These are phyloP conservation scores for Cystobasidium ongulense DNA, from an alignment of 768 basidiomycete species.

Conservation along the genomic window DNA sequence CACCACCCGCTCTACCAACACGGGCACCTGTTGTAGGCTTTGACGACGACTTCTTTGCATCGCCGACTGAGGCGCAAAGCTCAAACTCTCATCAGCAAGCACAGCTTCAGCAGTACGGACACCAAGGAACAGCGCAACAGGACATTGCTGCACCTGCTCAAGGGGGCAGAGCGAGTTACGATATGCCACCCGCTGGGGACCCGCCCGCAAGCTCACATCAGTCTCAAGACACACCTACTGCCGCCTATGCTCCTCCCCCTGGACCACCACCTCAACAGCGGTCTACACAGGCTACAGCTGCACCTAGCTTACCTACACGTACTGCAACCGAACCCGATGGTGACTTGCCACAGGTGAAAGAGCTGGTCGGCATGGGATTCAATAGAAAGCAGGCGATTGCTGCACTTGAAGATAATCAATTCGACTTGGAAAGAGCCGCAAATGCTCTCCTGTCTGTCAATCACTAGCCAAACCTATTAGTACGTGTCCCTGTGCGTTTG, in stretches of 20 bases:
- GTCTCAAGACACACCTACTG: background rate
- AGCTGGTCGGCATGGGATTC: conserved; percentile 16
- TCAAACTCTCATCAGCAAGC: background rate
- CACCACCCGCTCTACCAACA: background rate
- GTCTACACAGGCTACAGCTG: background rate
- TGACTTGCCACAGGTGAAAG: conserved; percentile 14
- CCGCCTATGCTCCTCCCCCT: conserved; percentile 8
- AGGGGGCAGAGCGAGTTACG: background rate
- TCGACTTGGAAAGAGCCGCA: conserved; percentile 3
- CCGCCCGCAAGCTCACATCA: background rate
- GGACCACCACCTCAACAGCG: conserved; percentile 12
- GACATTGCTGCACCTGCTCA: background rate
- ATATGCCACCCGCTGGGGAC: background rate
- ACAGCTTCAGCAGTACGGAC: background rate
- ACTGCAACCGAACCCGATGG: background rate
- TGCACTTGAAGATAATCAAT: conserved; percentile 25
- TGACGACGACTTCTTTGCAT: conserved; percentile 20
- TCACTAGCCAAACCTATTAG: background rate
- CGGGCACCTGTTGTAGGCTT: background rate
- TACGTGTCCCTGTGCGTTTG: background rate
- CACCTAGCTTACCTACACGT: background rate
- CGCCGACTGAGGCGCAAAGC: background rate
- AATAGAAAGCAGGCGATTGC: conserved; percentile 3
- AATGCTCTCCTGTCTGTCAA: conserved; percentile 23
- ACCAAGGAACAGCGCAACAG: background rate